phyloP scores from a whole-genome alignment of 305 asterid genomes.

The Solanum hybrid region DNA sequence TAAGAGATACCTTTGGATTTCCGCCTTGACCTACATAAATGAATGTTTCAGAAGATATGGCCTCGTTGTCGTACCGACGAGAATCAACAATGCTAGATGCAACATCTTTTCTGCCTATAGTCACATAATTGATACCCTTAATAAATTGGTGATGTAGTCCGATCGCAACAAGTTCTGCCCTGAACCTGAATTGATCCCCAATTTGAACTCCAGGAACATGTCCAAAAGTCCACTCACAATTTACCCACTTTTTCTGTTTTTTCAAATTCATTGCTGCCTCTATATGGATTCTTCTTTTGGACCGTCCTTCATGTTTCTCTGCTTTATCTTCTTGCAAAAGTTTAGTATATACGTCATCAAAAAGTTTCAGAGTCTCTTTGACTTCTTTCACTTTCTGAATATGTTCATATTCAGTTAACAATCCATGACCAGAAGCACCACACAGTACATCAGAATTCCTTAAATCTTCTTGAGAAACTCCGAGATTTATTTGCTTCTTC shows the following conservation, averaged over 20 bases:
- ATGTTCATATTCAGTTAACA: neutral
- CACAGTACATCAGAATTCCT: neutral
- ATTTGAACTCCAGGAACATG: slow-evolving; percentile 26
- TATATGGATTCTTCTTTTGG: neutral
- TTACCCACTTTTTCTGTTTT: slow-evolving; percentile 13
- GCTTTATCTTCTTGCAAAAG: slow-evolving; percentile 4
- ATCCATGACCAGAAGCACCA: slow-evolving; percentile 7
- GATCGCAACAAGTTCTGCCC: slow-evolving; percentile 16
- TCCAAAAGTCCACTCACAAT: slow-evolving; percentile 6
- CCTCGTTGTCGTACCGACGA: slow-evolving; percentile 29
- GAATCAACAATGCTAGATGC: slow-evolving; percentile 24
- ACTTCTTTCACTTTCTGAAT: slow-evolving; percentile 8
- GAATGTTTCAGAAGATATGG: slow-evolving; percentile 4
- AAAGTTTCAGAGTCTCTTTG: neutral
- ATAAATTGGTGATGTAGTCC: slow-evolving; percentile 20
- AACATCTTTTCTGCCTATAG: neutral
- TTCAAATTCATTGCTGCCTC: neutral
- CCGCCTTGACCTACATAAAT: slow-evolving; percentile 28
- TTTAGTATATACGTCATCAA: neutral
- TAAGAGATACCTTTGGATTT: neutral
- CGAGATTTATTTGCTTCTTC: neutral
- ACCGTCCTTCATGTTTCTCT: neutral
- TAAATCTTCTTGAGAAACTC: neutral
- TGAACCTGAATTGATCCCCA: slow-evolving; percentile 23
- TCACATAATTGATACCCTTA: slow-evolving; percentile 11